A percentile compares a stretch with the other conserved stretches of the same genome.
Evolutionary conservation across 1,139 yeast species (phyloP).

Genomic region (Scheffersomyces segobiensis): DNA sequence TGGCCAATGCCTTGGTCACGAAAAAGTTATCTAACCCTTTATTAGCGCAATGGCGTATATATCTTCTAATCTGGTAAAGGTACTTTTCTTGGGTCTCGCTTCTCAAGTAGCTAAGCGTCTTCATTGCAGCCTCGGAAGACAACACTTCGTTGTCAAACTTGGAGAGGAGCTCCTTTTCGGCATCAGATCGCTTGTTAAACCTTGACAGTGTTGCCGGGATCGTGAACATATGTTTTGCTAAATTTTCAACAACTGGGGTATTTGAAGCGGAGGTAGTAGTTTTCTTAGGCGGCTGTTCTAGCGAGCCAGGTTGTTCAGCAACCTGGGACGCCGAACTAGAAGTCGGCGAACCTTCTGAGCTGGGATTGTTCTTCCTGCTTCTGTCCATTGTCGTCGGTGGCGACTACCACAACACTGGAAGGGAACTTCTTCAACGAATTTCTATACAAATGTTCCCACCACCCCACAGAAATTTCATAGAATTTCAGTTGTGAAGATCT

Average conservation of each 20-base stretch:
- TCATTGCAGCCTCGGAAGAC: conserved; percentile 1
- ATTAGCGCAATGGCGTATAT: conserved; percentile 5
- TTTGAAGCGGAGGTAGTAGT: not conserved
- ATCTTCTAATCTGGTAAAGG: conserved; percentile 5
- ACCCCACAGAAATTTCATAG: not conserved
- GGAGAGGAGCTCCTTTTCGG: conserved; percentile 1
- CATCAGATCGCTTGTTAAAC: conserved; percentile 1
- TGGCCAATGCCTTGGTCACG: conserved; percentile 4
- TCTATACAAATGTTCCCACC: not conserved
- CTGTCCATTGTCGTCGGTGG: not conserved
- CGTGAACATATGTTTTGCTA: not conserved
- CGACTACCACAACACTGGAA: not conserved
- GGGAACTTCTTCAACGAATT: not conserved
- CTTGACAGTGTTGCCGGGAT: not conserved
- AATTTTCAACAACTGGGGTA: not conserved
- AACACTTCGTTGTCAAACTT: conserved; percentile 4
- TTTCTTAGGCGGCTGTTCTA: not conserved
- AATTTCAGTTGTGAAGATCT: not conserved
- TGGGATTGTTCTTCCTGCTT: not conserved
- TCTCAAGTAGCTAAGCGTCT: not conserved
- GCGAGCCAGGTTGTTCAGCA: not conserved
- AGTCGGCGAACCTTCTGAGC: not conserved
- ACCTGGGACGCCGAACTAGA: not conserved
- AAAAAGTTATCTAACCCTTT: conserved; percentile 2
- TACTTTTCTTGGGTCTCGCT: conserved; percentile 5